phyloP scores from a whole-genome alignment of 139 green algal species.

The Auxenochlorella pyrenoidosa region DNA sequence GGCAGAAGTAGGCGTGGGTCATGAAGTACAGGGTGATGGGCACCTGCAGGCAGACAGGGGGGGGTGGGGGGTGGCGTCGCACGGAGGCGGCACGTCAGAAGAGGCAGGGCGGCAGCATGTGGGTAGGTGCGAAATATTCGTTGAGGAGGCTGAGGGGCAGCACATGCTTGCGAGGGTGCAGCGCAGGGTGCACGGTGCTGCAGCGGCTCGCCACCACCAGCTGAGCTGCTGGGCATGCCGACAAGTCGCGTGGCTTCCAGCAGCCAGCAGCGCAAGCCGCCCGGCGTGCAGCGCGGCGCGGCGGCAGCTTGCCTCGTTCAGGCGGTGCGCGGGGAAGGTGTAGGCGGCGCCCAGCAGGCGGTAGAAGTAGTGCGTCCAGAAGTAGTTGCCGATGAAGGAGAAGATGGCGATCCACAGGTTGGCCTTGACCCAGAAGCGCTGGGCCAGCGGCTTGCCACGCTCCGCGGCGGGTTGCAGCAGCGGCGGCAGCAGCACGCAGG shows the following conservation, averaged over 20 bases:
- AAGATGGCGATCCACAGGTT: constrained; percentile 98
- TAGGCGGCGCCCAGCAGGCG: constrained; percentile 91
- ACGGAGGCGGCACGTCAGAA: no score
- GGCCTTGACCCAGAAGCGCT: constrained; percentile 95
- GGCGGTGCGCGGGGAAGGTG: constrained; percentile 85
- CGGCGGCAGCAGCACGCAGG: constrained; percentile 84
- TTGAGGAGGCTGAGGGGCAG: no score
- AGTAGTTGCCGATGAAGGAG: constrained; percentile 98
- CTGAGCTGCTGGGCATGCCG: no score
- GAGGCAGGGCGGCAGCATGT: no score
- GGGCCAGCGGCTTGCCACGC: constrained; percentile 70
- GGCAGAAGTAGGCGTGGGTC: constrained; percentile 99
- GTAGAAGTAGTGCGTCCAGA: constrained; percentile 99
- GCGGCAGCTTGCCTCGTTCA: constrained; percentile 83
- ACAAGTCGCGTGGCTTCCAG: no score
- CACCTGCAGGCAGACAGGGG: constrained; percentile 66
- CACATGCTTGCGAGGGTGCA: no score
- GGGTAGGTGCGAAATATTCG: no score
- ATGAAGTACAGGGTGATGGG: constrained; percentile 96
- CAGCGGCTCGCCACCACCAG: no score
- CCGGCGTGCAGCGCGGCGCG: no score
- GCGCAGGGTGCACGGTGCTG: no score
- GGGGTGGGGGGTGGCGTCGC: background rate
- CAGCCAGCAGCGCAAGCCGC: no score
- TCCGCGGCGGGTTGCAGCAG: constrained; percentile 79